A percentile compares a stretch with the other conserved stretches of the same genome.
Conservation (phyloP, 176 grass and related monocot genomes). For the Ensete ventricosum region DNA sequence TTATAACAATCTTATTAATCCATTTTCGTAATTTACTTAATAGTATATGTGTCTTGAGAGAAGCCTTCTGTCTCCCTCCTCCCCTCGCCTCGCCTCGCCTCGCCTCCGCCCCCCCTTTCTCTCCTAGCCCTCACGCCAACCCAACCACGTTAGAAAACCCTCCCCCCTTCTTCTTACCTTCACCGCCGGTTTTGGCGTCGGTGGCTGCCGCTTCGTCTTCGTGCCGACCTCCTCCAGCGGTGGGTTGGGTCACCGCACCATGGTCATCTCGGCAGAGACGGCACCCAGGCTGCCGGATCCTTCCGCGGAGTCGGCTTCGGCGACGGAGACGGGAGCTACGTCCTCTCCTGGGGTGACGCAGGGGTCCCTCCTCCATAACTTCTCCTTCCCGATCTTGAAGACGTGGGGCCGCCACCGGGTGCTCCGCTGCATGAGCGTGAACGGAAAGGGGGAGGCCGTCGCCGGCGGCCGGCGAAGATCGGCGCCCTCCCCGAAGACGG, state of each 20-base stretch:
- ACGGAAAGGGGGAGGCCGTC: constrained; percentile 10
- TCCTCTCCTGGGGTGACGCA: not conserved
- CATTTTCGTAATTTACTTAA: too few species aligned
- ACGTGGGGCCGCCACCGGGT: constrained; percentile 49
- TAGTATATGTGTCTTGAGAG: too few species aligned
- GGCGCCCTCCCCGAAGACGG: not conserved
- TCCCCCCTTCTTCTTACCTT: not conserved
- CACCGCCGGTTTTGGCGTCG: not conserved
- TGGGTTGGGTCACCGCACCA: too few species aligned
- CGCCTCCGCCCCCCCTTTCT: not conserved
- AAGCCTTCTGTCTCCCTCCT: too few species aligned
- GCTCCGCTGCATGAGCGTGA: constrained; percentile 30
- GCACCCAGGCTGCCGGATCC: constrained; percentile 2
- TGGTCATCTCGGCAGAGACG: not conserved
- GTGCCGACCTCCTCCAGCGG: too few species aligned
- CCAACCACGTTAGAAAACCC: constrained; percentile 6
- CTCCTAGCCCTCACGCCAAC: not conserved
- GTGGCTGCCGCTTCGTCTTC: not conserved
- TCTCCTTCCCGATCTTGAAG: constrained; percentile 48
- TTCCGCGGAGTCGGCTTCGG: not conserved
- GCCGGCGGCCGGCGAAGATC: constrained; percentile 3
- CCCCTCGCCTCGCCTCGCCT: not conserved
- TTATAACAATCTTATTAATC: too few species aligned
- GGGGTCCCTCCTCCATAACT: not conserved
- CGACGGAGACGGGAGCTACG: not conserved